Conservation (phyloP, 352 stramenopile genomes). For the Phytophthora crassamura region DNA sequence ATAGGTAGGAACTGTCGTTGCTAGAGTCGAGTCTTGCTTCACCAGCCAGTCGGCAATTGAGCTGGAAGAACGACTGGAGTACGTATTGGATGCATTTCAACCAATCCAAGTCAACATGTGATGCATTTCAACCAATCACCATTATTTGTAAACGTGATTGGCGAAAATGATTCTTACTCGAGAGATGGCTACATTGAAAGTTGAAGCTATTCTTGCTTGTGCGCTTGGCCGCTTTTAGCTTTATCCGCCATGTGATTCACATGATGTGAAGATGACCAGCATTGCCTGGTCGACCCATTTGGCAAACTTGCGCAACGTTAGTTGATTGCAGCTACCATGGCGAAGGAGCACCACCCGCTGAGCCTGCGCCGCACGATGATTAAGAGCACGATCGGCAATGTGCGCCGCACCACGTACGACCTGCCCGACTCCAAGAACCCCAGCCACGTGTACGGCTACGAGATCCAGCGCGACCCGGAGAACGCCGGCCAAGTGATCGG, state of each 20-base stretch:
- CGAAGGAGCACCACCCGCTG: slow-evolving; percentile 40
- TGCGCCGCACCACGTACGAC: slow-evolving; percentile 70
- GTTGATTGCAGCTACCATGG: slow-evolving; percentile 13
- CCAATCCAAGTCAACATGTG: not conserved
- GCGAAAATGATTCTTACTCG: too few species aligned
- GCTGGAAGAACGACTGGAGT: slow-evolving; percentile 14
- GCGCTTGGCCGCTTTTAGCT: slow-evolving; percentile 14
- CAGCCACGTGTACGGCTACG: slow-evolving; percentile 73
- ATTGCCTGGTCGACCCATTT: not conserved
- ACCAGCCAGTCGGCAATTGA: slow-evolving; percentile 33
- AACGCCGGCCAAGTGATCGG: slow-evolving; percentile 74
- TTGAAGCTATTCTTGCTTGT: slow-evolving; percentile 21
- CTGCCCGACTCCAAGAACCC: slow-evolving; percentile 69
- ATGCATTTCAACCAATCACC: not conserved
- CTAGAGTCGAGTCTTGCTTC: not conserved
- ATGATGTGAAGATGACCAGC: not conserved
- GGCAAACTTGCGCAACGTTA: not conserved
- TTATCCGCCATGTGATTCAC: not conserved
- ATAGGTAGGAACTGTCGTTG: not conserved
- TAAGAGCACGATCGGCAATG: slow-evolving; percentile 76
- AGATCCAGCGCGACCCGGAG: slow-evolving; percentile 74
- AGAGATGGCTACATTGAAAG: slow-evolving; percentile 16
- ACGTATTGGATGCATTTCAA: not conserved
- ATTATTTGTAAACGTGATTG: too few species aligned
- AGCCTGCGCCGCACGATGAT: slow-evolving; percentile 83